Base-by-base conservation (phyloP, 768 basidiomycete species). In the Rhizopogon sp. region DNA sequence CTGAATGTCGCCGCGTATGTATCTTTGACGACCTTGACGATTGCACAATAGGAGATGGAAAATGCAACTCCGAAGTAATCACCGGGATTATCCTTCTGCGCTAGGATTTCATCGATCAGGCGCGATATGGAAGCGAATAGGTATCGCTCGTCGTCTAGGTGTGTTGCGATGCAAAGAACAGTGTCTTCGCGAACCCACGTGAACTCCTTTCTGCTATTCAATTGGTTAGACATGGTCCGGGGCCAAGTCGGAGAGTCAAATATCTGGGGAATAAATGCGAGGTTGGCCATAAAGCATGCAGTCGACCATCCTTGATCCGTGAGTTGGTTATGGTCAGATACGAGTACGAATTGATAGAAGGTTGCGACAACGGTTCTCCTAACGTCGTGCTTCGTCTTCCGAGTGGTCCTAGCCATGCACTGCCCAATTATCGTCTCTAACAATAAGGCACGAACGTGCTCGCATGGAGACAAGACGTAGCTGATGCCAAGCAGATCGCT, bases 111-210 rank as follows among this genome's bases (percentile, higher is more conserved):
- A 16, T 5, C 28, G 16, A 50, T 37, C 8, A 33, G 25, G 14
- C 49, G 49, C 13, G 37, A 22, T 6, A 50, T 14, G 11, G 33
- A 2, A 6, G 50, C 22, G 46, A 39, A 14, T 39, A 52, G 11
- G 41, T 56, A 54, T 43, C 53, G 51, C 50, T 64, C 62, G 52
- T 65, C 59, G 50, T 64, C 59, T 25, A 65, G 64, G 43, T 64
- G 61, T 8, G 61, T 64, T 7, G 59, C 45, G 45, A 56, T 54
- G 7, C 46, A 57, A n/a, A 50, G 29, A 13, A 16, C 13, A 3
- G 37, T 39, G 53, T 50, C 53, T 39, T 37, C n/a, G 8, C 53
- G 53, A 11, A 49, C 17, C 46, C 53, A 54, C 11, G 25, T 33
- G 5, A 43, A 22, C 17, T 39, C 28, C 31, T 16, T 14, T 8